A percentile compares a stretch with the other conserved stretches of the same genome.
Conservation (phyloP, 345 rosid species). For the Populus deltoides region DNA sequence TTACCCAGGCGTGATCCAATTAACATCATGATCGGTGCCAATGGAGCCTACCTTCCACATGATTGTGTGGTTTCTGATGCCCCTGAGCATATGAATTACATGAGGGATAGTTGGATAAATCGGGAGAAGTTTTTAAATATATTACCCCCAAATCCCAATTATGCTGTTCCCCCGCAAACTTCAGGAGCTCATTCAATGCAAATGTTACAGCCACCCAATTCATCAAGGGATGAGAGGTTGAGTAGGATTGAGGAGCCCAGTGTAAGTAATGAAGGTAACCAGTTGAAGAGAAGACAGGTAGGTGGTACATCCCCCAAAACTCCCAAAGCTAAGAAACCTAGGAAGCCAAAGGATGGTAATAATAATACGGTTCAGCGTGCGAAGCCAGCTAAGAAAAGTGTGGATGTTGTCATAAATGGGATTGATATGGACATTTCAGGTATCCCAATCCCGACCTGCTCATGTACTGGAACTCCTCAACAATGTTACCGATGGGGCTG, state of each 20-base stretch:
- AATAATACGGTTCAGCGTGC: conserved; percentile 44
- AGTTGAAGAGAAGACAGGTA: conserved; percentile 62
- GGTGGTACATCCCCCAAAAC: conserved; percentile 42
- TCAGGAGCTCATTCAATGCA: conserved; percentile 62
- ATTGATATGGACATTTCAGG: conserved; percentile 81
- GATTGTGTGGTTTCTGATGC: conserved; percentile 58
- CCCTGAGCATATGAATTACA: conserved; percentile 57
- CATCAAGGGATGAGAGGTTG: conserved; percentile 50
- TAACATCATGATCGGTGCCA: conserved; percentile 49
- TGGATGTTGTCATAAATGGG: conserved; percentile 80
- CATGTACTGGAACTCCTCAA: conserved; percentile 91
- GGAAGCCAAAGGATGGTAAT: conserved; percentile 70
- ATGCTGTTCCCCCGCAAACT: conserved; percentile 56
- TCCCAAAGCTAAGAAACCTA: conserved; percentile 70
- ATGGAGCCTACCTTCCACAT: conserved; percentile 50
- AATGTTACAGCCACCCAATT: conserved; percentile 52
- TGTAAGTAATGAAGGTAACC: conserved; percentile 42
- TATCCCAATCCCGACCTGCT: conserved; percentile 84
- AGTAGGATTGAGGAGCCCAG: conserved; percentile 49
- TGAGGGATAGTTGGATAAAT: conserved; percentile 61
- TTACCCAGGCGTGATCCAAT: conserved; percentile 67
- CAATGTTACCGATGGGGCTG: conserved; percentile 99
- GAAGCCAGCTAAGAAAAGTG: conserved; percentile 76
- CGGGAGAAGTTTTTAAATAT: conserved; percentile 74
- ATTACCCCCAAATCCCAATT: conserved; percentile 45